Evolutionary conservation across 2,329 filamentous ascomycete species (phyloP), one percentile per base, ranked within the genome.

Genomic region (Colletotrichum acutatum): DNA sequence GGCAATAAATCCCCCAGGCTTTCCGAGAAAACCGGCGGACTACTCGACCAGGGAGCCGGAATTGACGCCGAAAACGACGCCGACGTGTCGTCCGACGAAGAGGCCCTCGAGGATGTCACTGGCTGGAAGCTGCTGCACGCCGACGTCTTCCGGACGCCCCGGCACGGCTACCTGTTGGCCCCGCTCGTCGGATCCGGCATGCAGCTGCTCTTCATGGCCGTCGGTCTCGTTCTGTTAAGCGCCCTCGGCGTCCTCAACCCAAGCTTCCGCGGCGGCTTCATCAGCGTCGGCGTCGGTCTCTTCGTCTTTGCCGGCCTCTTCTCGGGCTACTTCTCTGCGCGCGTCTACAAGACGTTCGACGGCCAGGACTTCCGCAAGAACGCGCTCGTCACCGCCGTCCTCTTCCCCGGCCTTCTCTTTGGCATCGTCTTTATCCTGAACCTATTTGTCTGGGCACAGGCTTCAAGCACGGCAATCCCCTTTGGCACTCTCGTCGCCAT

Each of bases 71-170:
- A 86, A 65, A 84, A 82, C 76, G 90, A 87, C 74, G 85, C 84
- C 1, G 91, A 91, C 54, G 72, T 88, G 9, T 88, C 87, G 5
- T 92, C 90, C 5, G 93, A 95, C 61, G 93, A 94, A 1, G 93
- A 95, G 76, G 83, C 89, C 0, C 81, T 94, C 7, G 95, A 97
- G 78, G 95, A 97, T 77, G 88, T 93, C 32, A 94, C 93, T 2
- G 94, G 95, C 63, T 97, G 95, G 95, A 97, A 97, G 81, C 86
- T 97, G 19, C 87, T 97, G 3, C 94, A 97, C 78, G 94, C 90
- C n/a, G 95, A 97, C 81, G 94, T 97, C 4, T 97, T 97, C 84
- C 90, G 95, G 59, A 86, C 91, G 30, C 95, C 95, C 0, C 82
- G 86, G 3, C 89, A 90, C 75, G 94, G 93, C 32, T 89, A 91